phyloP scores from a whole-genome alignment of 305 asterid genomes.

The Striga hermonthica region DNA sequence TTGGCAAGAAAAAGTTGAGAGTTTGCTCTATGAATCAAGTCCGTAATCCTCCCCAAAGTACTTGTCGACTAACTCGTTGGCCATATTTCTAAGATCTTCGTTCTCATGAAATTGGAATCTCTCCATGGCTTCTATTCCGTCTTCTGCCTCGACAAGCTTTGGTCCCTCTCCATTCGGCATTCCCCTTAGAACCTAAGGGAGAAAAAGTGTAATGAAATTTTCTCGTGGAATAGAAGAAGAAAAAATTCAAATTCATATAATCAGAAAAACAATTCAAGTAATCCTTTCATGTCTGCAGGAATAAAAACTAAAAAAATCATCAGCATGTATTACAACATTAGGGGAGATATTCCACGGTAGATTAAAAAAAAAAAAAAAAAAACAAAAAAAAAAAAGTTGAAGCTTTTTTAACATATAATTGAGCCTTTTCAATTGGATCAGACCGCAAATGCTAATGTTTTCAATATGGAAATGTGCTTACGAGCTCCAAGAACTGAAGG shows the following conservation, averaged over 20 bases:
- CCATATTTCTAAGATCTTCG: constrained; percentile 79
- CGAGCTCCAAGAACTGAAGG: constrained; percentile 93
- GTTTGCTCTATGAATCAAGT: constrained; percentile 43
- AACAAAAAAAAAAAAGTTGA: too few species aligned
- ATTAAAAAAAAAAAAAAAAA: too few species aligned
- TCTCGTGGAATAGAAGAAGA: not conserved
- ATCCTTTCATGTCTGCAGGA: too few species aligned
- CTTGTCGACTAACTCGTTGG: constrained; percentile 68
- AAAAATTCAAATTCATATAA: too few species aligned
- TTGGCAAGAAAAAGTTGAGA: not conserved
- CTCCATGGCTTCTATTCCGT: constrained; percentile 97
- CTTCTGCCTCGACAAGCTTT: constrained; percentile 79
- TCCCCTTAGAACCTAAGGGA: constrained; percentile 76
- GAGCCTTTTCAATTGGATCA: too few species aligned
- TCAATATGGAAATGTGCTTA: constrained; percentile 34
- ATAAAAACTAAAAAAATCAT: too few species aligned
- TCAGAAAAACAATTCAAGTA: too few species aligned
- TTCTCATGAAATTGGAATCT: constrained; percentile 88
- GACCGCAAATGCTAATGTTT: too few species aligned
- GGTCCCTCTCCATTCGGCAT: constrained; percentile 80
- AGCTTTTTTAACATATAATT: too few species aligned
- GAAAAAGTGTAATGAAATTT: not conserved
- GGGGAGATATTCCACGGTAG: too few species aligned
- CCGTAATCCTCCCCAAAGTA: constrained; percentile 90
- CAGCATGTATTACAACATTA: too few species aligned